Percentiles rank a stretch among this genome's conserved stretches.
Conservation (phyloP, 208 protist genomes). For the Naegleria gruberi region DNA sequence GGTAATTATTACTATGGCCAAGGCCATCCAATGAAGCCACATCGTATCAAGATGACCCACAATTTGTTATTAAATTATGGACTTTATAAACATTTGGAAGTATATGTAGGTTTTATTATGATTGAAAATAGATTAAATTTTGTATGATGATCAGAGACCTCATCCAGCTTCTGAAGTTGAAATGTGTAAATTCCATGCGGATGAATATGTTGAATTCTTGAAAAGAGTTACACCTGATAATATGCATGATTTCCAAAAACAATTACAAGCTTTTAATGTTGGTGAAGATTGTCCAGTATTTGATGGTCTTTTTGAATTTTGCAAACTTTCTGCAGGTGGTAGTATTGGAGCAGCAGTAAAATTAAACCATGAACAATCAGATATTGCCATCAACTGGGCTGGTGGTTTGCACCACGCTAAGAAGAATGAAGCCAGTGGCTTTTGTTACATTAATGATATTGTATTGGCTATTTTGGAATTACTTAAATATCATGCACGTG, state of each 20-base stretch:
- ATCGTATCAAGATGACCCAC: constrained; percentile 62
- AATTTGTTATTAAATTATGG: constrained; percentile 63
- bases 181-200: constrained; percentile 63
- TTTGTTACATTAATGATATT: constrained; percentile 99
- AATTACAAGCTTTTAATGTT: constrained; percentile 48
- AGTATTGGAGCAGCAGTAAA: constrained; percentile 86
- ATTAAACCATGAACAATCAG: constrained; percentile 70
- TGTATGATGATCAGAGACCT: constrained; percentile 27
- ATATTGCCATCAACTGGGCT: constrained; percentile 97
- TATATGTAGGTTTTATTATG: constrained; percentile 32
- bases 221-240: constrained; percentile 37
- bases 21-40: constrained; percentile 73
- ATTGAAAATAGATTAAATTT: background rate
- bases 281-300: constrained; percentile 82
- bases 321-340: constrained; percentile 61
- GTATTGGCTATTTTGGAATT: constrained; percentile 97
- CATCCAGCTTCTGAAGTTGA: constrained; percentile 36
- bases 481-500: constrained; percentile 85
- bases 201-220: constrained; percentile 75
- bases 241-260: constrained; percentile 21
- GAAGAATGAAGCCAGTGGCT: constrained; percentile 75
- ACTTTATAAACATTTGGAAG: constrained; percentile 56
- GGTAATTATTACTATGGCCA: constrained; percentile 59
- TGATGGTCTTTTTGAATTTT: constrained; percentile 70
- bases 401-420: constrained; percentile 96